Evolutionary conservation across 768 basidiomycete genomes (phyloP), one percentile per base, ranked within the genome.

Genomic region (Lyophyllum atratum): DNA sequence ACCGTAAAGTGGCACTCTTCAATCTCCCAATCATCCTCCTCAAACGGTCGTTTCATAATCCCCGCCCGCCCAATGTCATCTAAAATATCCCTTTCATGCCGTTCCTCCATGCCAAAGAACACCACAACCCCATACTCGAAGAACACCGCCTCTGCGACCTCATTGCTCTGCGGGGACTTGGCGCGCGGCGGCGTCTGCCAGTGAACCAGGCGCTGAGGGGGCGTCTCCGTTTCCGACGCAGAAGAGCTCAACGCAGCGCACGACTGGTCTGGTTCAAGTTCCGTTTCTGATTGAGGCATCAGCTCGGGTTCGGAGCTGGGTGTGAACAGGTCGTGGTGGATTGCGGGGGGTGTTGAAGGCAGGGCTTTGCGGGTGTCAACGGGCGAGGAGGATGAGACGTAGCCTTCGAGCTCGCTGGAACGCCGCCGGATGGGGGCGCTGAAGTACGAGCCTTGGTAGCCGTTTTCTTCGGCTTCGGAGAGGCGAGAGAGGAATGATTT

Each of bases 1-100:
- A 93, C 93, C 11, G 83, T 80, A 73, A 86, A 97, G 76, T 97
- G 95, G 62, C 90, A 96, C 65, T 94, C 89, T 69, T 98, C 95
- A 19, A 95, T 79, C 67, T 97, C 93, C 95, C 95, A 95, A 60
- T 89, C 82, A 10, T 80, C 82, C 67, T 92, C 84, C 8, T 70
- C 70, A 39, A 89, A 74, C 50, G 76, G 78, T 42, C 89, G 73
- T 52, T 80, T 82, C 77, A 93, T 76, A 1, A 87, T 79, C 2
- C 88, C 87, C 0, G 91, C 92, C 37, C 76, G 80, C 4, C 85
- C 81, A 17, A 94, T 75, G 68, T 98, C 95, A 55, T 96, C 94
- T 42, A 98, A 69, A 42, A 98, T 86, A 61, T 85, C 84, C 56
- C 78, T 80, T 74, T 98, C 95, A 66, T 95, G 86, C 4, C 73